Evolutionary conservation across 108 stramenopile species (phyloP).

Genomic region (Skeletonema tropicum): DNA sequence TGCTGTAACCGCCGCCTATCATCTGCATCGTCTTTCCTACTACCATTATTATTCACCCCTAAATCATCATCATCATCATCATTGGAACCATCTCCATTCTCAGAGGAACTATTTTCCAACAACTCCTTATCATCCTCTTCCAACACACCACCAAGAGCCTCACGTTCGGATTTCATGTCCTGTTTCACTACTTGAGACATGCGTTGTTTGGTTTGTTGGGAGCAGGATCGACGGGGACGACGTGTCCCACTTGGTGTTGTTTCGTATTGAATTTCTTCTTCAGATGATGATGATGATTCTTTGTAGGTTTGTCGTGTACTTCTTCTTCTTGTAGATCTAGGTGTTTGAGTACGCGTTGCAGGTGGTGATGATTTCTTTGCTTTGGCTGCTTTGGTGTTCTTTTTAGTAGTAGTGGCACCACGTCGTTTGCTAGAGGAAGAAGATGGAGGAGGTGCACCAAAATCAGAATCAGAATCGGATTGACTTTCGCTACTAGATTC

Average conservation of each 20-base stretch:
- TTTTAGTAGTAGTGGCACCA: not conserved
- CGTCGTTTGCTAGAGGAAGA: not conserved
- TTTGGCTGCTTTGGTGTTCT: not conserved
- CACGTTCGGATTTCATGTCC: constrained; percentile 37
- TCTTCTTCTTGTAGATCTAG: constrained; percentile 8
- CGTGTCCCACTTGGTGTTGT: constrained; percentile 1
- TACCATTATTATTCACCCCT: not conserved
- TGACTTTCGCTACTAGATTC: constrained; percentile 10
- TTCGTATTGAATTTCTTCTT: constrained; percentile 4
- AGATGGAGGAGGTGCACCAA: constrained; percentile 5
- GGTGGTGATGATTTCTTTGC: not conserved
- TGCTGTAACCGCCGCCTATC: not conserved
- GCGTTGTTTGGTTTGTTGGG: constrained; percentile 11
- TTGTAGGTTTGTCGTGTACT: not conserved
- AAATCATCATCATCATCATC: constrained; percentile 16
- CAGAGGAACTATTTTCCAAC: constrained; percentile 11
- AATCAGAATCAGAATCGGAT: constrained; percentile 12
- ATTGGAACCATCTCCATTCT: constrained; percentile 2
- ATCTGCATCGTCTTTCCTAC: not conserved
- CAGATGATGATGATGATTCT: not conserved
- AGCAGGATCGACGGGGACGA: constrained; percentile 32
- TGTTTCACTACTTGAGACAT: constrained; percentile 30
- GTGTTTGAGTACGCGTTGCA: not conserved
- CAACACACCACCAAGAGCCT: constrained; percentile 36
- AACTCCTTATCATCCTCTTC: constrained; percentile 42